Percentiles rank a stretch among this genome's conserved stretches.
phyloP scores from a whole-genome alignment of 164 flowering plant species.

The Sextonia rubra region DNA sequence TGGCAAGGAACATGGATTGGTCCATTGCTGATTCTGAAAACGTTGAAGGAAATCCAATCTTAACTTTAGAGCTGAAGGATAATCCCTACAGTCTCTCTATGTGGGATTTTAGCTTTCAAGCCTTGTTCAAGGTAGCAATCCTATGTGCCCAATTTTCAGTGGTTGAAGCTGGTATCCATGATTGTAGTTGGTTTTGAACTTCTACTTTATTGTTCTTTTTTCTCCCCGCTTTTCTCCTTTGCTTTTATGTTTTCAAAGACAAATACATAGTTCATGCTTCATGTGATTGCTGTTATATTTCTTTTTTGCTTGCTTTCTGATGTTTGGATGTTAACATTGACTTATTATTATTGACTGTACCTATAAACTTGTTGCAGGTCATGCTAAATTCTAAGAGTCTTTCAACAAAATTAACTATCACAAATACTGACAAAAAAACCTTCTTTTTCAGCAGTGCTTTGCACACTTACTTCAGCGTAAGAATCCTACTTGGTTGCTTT shows the following conservation, averaged over 20 bases:
- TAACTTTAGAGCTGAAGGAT: conserved; percentile 83
- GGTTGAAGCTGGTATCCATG: neutral
- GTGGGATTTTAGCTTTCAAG: conserved; percentile 92
- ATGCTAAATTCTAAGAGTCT: conserved; percentile 53
- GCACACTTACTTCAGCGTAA: conserved; percentile 89
- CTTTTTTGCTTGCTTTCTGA: too few species aligned
- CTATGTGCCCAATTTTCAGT: neutral
- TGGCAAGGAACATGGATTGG: conserved; percentile 93
- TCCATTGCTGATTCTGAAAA: conserved; percentile 58
- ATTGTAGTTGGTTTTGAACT: neutral
- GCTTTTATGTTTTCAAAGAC: neutral
- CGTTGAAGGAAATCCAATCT: conserved; percentile 60
- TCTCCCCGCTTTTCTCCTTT: neutral
- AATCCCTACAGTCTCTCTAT: conserved; percentile 77
- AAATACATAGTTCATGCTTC: neutral
- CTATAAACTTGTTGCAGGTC: conserved; percentile 47
- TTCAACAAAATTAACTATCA: conserved; percentile 70
- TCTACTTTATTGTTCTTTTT: neutral
- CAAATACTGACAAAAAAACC: conserved; percentile 66
- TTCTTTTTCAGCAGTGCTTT: conserved; percentile 79
- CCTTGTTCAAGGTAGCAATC: conserved; percentile 60
- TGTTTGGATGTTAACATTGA: neutral
- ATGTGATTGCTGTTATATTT: neutral
- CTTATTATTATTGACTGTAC: neutral
- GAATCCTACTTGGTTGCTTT: conserved; percentile 18